Percentiles rank a stretch among this genome's conserved stretches.
Evolutionary conservation across 2,329 filamentous ascomycete genomes (phyloP).

Genomic region (Verticillium klebahnii): DNA sequence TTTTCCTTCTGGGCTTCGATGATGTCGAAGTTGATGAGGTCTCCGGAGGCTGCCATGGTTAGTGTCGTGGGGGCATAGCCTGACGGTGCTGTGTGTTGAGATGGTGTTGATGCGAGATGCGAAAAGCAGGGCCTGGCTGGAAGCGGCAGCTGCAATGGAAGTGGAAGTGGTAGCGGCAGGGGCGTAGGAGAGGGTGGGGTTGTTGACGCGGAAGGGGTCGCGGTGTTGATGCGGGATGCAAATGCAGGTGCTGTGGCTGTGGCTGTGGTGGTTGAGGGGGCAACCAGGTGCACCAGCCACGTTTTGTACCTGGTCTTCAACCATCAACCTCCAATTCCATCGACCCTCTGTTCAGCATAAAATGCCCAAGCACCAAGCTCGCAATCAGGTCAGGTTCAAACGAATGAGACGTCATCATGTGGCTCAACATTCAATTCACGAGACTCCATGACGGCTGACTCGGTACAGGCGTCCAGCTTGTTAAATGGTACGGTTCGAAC

Average conservation of each 20-base stretch:
- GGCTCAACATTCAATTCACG: too few relatives aligned
- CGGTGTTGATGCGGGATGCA: not conserved
- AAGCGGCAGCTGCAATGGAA: too few relatives aligned
- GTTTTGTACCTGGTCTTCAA: too few relatives aligned
- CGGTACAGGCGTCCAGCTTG: too few relatives aligned
- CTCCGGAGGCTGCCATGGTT: slow-evolving; percentile 44
- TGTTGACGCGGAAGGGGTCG: slow-evolving; percentile 14
- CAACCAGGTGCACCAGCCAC: slow-evolving; percentile 5
- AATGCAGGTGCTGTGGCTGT: not conserved
- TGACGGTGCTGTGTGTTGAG: slow-evolving; percentile 7
- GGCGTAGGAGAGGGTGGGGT: slow-evolving; percentile 6
- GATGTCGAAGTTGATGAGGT: slow-evolving; percentile 74
- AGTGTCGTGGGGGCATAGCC: slow-evolving; percentile 7
- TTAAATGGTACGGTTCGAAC: too few relatives aligned
- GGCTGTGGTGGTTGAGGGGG: slow-evolving; percentile 10
- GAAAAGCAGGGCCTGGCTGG: not conserved
- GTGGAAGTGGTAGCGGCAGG: not conserved
- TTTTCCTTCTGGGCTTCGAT: slow-evolving; percentile 98
- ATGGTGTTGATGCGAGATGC: slow-evolving; percentile 3
- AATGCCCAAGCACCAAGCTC: too few relatives aligned
- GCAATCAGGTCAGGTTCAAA: too few relatives aligned
- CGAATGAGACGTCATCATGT: too few relatives aligned
- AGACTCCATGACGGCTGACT: too few relatives aligned
- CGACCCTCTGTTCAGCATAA: too few relatives aligned
- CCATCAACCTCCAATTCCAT: too few relatives aligned